Evolutionary conservation across 1,139 yeast species (phyloP).

Genomic region (Kluyveromyces marxianus): DNA sequence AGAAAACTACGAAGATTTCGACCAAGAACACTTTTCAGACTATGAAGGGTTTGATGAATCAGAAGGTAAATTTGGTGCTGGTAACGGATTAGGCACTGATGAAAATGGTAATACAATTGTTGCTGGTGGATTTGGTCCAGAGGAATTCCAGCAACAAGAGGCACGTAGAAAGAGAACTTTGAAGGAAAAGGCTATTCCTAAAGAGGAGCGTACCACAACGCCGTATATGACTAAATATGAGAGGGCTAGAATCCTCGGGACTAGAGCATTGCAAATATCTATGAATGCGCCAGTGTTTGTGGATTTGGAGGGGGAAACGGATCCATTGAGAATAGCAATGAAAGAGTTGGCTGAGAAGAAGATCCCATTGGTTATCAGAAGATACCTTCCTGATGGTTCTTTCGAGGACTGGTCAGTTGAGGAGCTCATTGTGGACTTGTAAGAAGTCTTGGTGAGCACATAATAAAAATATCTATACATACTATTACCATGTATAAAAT

Average conservation of each 20-base stretch:
- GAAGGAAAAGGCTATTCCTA: conserved; percentile 81
- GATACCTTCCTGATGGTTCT: conserved; percentile 94
- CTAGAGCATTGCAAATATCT: conserved; percentile 92
- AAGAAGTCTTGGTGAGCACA: conserved; percentile 11
- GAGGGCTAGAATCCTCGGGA: conserved; percentile 92
- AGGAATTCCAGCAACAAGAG: conserved; percentile 38
- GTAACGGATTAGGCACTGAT: conserved; percentile 44
- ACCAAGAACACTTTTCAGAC: conserved; percentile 73
- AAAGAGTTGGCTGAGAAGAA: conserved; percentile 92
- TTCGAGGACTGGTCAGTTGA: conserved; percentile 99
- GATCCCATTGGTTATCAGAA: conserved; percentile 89
- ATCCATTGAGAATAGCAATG: conserved; percentile 97
- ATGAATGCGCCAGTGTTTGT: conserved; percentile 98
- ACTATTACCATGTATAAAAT: background rate
- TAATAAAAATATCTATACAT: background rate
- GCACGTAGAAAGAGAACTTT: conserved; percentile 56
- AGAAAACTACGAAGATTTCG: conserved; percentile 76
- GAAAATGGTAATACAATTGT: conserved; percentile 71
- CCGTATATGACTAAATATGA: conserved; percentile 99
- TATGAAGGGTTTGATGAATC: conserved; percentile 44
- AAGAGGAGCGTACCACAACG: conserved; percentile 83
- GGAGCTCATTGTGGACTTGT: conserved; percentile 85
- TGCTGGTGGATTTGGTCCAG: conserved; percentile 59
- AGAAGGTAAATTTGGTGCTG: conserved; percentile 21
- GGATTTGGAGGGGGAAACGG: conserved; percentile 97